Conservation (phyloP, 148 eudicot species). For the Rheum nobile region DNA sequence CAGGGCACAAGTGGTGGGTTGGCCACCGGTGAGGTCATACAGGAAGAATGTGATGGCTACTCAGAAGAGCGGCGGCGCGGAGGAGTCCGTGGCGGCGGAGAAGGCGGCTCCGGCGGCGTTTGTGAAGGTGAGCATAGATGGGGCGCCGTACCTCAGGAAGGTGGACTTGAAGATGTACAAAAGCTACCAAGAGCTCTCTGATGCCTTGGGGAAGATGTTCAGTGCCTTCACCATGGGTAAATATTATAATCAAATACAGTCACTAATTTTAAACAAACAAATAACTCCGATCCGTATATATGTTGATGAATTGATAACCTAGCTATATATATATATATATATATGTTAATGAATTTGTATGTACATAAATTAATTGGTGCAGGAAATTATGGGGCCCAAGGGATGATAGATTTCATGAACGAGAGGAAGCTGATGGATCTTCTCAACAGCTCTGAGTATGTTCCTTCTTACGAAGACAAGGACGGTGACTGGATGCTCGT, state of each 20-base stretch:
- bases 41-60: constrained; percentile 32
- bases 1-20: constrained; percentile 50
- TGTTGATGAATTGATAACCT: no score
- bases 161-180: constrained; percentile 56
- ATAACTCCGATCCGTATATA: no score
- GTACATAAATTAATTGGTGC: constrained; percentile 4
- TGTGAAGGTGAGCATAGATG: constrained; percentile 60
- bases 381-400: constrained; percentile 54
- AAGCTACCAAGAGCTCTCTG: constrained; percentile 43
- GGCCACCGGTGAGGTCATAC: constrained; percentile 48
- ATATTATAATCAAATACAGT: no score
- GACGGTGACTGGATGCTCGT: constrained; percentile 83
- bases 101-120: constrained; percentile 17
- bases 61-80: constrained; percentile 4
- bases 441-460: constrained; percentile 54
- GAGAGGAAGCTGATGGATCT: constrained; percentile 62
- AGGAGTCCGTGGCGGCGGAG: constrained; percentile 12
- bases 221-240: constrained; percentile 55
- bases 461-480: constrained; percentile 64
- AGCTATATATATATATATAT: background rate
- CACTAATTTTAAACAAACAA: background rate
- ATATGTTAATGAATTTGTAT: background rate
- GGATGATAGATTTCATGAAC: constrained; percentile 69
- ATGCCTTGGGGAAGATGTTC: constrained; percentile 60
- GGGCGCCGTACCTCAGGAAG: constrained; percentile 57